Evolutionary conservation across 768 basidiomycete species (phyloP), one percentile per base, ranked within the genome.

Genomic region (Hortiboletus campestris): DNA sequence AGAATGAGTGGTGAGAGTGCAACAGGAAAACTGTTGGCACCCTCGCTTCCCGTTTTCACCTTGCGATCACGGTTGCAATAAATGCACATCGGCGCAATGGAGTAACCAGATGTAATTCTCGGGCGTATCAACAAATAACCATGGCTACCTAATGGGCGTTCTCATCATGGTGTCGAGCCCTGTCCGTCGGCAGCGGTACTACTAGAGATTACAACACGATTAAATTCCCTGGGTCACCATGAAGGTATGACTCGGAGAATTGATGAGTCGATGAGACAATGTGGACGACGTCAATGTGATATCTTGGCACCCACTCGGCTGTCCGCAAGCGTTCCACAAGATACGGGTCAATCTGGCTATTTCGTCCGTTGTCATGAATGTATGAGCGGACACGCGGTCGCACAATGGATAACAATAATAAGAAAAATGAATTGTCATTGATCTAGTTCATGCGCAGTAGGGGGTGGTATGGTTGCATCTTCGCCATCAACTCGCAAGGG

Each of bases 71-170:
- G 53, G 59, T 22, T 25, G 49, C 20, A 47, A 51, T 58, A 58
- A 32, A 46, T 20, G 25, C 29, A n/a, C 35, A 16, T 16, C 8
- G 44, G 38, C 25, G 48, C 51, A 41, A 40, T 32, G 32, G 22
- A 48, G 19, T 51, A 54, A 40, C 49, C 4, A 20, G 25, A 53
- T 53, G 29, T 9, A 29, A 34, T 32, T 22, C 42, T 45, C 19
- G 31, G 29, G 31, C 29, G 60, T 59, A 59, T 51, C 58, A 47
- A 32, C n/a, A 42, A 5, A 61, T 61, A 62, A 63, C 61, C 61
- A 62, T 62, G 57, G 20, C 61, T 54, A 62, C 61, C 31, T 6
- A 50, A 19, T 41, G 16, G 46, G 31, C 19, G 32, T 49, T 56
- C 59, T 38, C 59, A 57, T 20, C 43, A 20, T 11, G 14, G 20